These are phyloP conservation scores for Gracilaria domingensis DNA, from an alignment of 23 red algal genomes.

Conservation along the genomic window DNA sequence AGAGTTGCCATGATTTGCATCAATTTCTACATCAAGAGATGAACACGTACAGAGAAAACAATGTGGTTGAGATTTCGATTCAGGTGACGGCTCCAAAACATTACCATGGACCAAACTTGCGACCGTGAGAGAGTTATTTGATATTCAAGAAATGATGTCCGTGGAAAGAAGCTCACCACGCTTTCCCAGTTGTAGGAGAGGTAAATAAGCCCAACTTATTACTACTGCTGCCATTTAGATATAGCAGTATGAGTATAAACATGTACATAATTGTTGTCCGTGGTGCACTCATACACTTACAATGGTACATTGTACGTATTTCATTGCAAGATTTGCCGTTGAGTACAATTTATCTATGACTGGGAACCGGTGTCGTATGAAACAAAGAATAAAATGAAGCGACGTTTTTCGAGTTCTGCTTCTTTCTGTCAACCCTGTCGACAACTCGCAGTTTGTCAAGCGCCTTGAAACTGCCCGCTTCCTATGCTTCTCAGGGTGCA, in stretches of 20 bases:
- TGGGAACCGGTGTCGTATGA: not conserved
- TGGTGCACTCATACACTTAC: not conserved
- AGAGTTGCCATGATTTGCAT: slow-evolving; percentile 10
- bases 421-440: not conserved
- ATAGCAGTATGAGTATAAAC: not conserved
- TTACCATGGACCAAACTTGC: not conserved
- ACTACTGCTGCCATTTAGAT: no score
- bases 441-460: not conserved
- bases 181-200: not conserved
- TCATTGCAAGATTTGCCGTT: not conserved
- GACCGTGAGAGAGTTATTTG: not conserved
- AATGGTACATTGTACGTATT: not conserved
- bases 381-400: slow-evolving; percentile 1
- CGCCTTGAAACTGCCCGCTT: not conserved
- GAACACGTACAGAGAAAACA: slow-evolving; percentile 25
- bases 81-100: not conserved
- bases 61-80: not conserved
- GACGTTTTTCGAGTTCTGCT: not conserved
- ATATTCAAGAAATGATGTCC: not conserved
- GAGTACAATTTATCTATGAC: not conserved
- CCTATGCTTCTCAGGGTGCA: no score
- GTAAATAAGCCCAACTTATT: not conserved
- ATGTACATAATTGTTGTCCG: not conserved
- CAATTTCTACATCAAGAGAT: not conserved
- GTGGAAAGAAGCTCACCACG: not conserved